Base-by-base conservation (phyloP, 176 grass and related monocot genomes). In the Poa pratensis region DNA sequence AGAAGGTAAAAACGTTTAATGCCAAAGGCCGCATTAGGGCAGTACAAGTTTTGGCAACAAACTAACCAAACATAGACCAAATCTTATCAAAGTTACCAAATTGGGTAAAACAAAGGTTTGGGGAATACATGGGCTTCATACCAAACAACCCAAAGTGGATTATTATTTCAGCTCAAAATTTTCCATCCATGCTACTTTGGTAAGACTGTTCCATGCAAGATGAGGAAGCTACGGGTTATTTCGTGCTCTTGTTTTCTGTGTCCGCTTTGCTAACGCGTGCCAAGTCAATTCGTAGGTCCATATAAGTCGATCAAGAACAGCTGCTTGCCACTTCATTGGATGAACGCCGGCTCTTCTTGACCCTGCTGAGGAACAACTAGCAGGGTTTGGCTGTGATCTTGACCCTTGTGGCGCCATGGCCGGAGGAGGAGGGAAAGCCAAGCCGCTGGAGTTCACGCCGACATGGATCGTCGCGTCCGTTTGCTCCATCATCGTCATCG, bases 391-490 rank as follows among this genome's bases (percentile, higher is more conserved):
- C 15, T 27, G 54, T 5, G 39, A 16, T 17, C 71, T 17, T 73
- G 14, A 73, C 16, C 26, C 46, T 19, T 32, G 42, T 7, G 42
- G 23, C 71, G 24, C 85, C 75, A 97, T 94, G 95, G 88, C 88
- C 14, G 81, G 92, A 24, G 87, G 84, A 10, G 85, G 67, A 42
- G 88, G 12, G 10, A 64, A 71, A 23, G 84, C 61, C 23, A 86
- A 27, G 45, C 72, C 73, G 64, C 80, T 98, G 16, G 91, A 95
- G 92, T 74, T 81, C 86, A 98, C 93, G 39, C 96, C 96, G n/a
- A 98, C 96, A 50, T 98, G 96, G 93, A 98, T 98, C 58, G 92
- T 95, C 18, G 83, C 93, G 14, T 30, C 89, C 52, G 88, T 98
- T 9, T 98, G 96, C 84, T 80, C 83, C 73, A 39, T 90, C 32